These are phyloP conservation scores for Elasticomyces elasticus DNA, from an alignment of 495 filamentous ascomycete species.

Conservation along the genomic window DNA sequence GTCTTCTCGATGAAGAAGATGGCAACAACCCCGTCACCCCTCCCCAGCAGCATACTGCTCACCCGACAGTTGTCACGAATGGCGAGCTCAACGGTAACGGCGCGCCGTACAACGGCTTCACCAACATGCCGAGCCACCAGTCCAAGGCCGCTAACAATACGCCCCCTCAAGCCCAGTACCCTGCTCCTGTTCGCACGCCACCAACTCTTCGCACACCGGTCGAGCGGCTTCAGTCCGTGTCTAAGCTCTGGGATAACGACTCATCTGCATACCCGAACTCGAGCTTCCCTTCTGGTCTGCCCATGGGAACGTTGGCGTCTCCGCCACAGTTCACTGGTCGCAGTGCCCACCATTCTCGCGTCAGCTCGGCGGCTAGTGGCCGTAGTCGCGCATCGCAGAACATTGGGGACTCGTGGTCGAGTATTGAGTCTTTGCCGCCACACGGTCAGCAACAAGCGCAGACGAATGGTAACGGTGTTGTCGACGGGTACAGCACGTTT, in stretches of 20 bases:
- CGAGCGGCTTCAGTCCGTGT: conserved; percentile 8
- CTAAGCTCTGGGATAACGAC: conserved; percentile 13
- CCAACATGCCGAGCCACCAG: conserved; percentile 5
- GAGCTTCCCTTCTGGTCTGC: conserved; percentile 12
- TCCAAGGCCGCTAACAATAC: background rate
- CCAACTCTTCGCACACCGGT: conserved; percentile 3
- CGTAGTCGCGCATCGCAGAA: conserved; percentile 15
- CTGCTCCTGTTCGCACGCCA: background rate
- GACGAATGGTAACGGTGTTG: background rate
- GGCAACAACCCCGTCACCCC: conserved; percentile 30
- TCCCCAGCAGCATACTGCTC: conserved; percentile 26
- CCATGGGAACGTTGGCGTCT: conserved; percentile 13
- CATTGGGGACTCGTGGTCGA: conserved; percentile 9
- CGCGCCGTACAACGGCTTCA: background rate
- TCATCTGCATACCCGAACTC: background rate
- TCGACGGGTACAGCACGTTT: conserved; percentile 8
- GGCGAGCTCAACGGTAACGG: conserved; percentile 1
- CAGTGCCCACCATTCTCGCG: conserved; percentile 11
- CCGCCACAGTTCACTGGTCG: background rate
- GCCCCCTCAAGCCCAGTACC: background rate
- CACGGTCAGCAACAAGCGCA: background rate
- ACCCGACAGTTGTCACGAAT: conserved; percentile 14
- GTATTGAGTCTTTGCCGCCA: background rate
- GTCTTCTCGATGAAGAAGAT: conserved; percentile 47
- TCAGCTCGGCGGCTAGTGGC: conserved; percentile 16